These are phyloP conservation scores for Tricharina praecox DNA, from an alignment of 495 filamentous ascomycete species.

Conservation along the genomic window DNA sequence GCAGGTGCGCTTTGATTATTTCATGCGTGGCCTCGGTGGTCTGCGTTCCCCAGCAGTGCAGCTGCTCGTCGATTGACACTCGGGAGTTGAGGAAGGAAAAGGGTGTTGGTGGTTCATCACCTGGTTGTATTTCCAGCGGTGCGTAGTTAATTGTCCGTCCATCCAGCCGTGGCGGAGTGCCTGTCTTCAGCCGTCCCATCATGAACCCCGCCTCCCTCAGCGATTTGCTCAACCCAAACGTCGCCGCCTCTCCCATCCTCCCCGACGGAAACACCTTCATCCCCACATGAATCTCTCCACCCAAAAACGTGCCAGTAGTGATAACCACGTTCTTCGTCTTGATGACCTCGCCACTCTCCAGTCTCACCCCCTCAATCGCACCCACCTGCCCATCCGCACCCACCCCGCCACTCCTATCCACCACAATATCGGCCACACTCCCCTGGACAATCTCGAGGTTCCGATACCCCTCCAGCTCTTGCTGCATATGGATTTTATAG, in stretches of 20 bases:
- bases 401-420: constrained; percentile 34
- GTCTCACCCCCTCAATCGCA: constrained; percentile 66
- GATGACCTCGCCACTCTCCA: constrained; percentile 80
- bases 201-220: constrained; percentile 78
- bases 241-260: constrained; percentile 85
- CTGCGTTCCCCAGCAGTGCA: constrained; percentile 65
- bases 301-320: constrained; percentile 88
- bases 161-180: constrained; percentile 79
- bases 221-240: constrained; percentile 83
- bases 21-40: constrained; percentile 74
- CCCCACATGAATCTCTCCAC: constrained; percentile 94
- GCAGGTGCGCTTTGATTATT: constrained; percentile 67
- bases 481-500: constrained; percentile 81
- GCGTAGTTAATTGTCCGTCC: constrained; percentile 67
- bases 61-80: constrained; percentile 62
- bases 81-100: constrained; percentile 77
- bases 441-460: constrained; percentile 66
- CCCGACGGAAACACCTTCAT: constrained; percentile 69
- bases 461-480: constrained; percentile 60
- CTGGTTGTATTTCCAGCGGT: constrained; percentile 50
- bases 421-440: constrained; percentile 81
- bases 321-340: constrained; percentile 71
- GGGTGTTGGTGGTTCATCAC: constrained; percentile 72
- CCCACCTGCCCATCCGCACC: constrained; percentile 39
- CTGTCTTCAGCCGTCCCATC: constrained; percentile 83